Evolutionary conservation across 2,329 filamentous ascomycete species (phyloP), one percentile per base, ranked within the genome.

Genomic region (Beauveria asiatica): DNA sequence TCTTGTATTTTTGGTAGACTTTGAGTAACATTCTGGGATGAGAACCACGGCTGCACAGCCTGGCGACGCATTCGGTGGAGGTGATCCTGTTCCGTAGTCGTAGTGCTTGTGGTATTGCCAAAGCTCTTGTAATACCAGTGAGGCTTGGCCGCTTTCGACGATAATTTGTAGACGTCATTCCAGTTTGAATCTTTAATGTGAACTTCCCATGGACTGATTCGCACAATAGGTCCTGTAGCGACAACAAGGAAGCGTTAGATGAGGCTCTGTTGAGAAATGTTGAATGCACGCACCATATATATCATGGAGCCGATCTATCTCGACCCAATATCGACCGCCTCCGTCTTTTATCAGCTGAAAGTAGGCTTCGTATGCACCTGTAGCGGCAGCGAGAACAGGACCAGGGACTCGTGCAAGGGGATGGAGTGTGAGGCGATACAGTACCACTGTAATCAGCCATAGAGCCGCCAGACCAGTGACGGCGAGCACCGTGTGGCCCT

Each of bases 321-420:
- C 53, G 27, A 56, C 42, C 53, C 53, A 56, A 42, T 46, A 56
- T n/a, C 53, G 53, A 11, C 53, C 53, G 5, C 53, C 53, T 21
- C 53, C 53, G 10, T 56, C 53, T 10, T 56, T 56, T 19, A 56
- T 9, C 9, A 56, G n/a, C 13, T 56, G 41, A n/a, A 56, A 56
- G 25, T 56, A 56, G 17, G 53, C 53, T 13, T 56, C 53, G 27
- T 56, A 56, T 9, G 53, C 53, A 5, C 53, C 53, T 17, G 53
- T 56, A 6, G 41, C 41, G 5, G 53, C 53, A 9, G 53, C 42
- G 27, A 56, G 42, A 21, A 46, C 17, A 8, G 53, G 53, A 2
- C 53, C 53, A 4, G 53, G 53, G 1, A 56, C 53, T 11, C 25
- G 25, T 16, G 53, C 53, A 17, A 56, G 53, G 27, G 53, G 42